Conservation (phyloP, 306 rosid genomes). For the Echinosophora koreensis region DNA sequence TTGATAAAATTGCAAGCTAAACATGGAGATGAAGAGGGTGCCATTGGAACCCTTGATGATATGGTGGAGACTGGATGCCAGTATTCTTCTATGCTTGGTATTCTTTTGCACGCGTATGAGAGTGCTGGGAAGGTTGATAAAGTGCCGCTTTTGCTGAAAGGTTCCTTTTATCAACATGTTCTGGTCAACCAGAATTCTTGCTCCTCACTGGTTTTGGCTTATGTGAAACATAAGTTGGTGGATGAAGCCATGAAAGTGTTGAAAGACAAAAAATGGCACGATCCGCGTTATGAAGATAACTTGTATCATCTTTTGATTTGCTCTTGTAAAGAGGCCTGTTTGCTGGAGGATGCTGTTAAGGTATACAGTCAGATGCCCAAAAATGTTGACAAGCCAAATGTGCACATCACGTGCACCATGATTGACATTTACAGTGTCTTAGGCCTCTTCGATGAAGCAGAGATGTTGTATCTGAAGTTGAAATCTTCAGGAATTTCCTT, state of each 20-base stretch:
- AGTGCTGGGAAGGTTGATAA: constrained; percentile 69
- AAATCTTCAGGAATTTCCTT: constrained; percentile 62
- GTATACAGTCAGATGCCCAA: constrained; percentile 62
- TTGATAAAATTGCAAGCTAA: constrained; percentile 78
- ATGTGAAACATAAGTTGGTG: constrained; percentile 78
- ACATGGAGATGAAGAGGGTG: constrained; percentile 75
- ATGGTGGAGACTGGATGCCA: constrained; percentile 81
- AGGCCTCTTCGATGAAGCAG: constrained; percentile 72
- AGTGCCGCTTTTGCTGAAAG: constrained; percentile 71
- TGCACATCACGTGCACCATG: constrained; percentile 88
- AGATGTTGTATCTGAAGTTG: constrained; percentile 69
- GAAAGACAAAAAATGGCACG: constrained; percentile 79
- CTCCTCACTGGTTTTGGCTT: constrained; percentile 85
- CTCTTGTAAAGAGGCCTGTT: constrained; percentile 79
- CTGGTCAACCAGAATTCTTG: constrained; percentile 80
- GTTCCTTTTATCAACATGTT: constrained; percentile 67
- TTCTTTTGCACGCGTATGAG: constrained; percentile 77
- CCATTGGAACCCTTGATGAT: constrained; percentile 65
- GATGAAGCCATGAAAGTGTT: constrained; percentile 72
- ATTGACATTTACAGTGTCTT: constrained; percentile 75
- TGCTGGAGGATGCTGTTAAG: constrained; percentile 74
- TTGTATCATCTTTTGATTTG: constrained; percentile 92
- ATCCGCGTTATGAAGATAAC: constrained; percentile 70
- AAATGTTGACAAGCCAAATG: constrained; percentile 61
- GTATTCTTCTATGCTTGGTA: constrained; percentile 69